These are phyloP conservation scores for Takakia lepidozioides DNA, from an alignment of 225 moss, liverwort and hornwort genomes.

Conservation along the genomic window DNA sequence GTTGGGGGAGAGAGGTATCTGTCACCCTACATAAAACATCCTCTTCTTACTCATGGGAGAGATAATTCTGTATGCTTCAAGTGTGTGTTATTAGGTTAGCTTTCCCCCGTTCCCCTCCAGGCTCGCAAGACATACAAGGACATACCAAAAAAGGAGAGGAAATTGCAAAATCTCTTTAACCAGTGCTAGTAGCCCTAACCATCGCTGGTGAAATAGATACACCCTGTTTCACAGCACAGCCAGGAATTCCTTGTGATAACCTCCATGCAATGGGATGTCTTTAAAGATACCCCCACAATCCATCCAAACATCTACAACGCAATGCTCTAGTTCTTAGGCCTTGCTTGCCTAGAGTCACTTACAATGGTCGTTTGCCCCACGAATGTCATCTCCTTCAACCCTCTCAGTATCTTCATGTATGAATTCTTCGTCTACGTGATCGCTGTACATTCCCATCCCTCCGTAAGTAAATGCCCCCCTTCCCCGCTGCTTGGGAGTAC, in stretches of 20 bases:
- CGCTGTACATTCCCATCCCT: slow-evolving; percentile 75
- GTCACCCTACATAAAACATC: too few species aligned
- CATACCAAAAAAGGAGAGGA: too few species aligned
- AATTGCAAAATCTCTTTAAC: not conserved
- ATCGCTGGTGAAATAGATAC: too few species aligned
- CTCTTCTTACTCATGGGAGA: too few species aligned
- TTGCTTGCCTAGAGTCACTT: slow-evolving; percentile 79
- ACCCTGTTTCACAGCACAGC: too few species aligned
- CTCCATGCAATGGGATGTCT: not conserved
- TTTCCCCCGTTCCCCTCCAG: too few species aligned
- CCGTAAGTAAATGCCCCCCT: slow-evolving; percentile 91
- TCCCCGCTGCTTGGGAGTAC: slow-evolving; percentile 52
- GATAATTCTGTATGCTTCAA: too few species aligned
- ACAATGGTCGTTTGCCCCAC: slow-evolving; percentile 66
- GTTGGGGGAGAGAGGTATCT: too few species aligned
- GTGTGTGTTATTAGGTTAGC: too few species aligned
- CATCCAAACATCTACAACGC: slow-evolving; percentile 4
- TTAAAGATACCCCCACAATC: not conserved
- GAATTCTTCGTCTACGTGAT: slow-evolving; percentile 26
- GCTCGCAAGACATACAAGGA: too few species aligned
- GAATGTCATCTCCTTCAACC: slow-evolving; percentile 18
- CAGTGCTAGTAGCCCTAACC: not conserved
- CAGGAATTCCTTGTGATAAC: too few species aligned
- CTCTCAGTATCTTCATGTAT: slow-evolving; percentile 7
- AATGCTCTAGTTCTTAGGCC: slow-evolving; percentile 43